These are phyloP conservation scores for Lasiodiplodia sp. DNA, from an alignment of 2,329 filamentous ascomycete species.

Conservation along the genomic window DNA sequence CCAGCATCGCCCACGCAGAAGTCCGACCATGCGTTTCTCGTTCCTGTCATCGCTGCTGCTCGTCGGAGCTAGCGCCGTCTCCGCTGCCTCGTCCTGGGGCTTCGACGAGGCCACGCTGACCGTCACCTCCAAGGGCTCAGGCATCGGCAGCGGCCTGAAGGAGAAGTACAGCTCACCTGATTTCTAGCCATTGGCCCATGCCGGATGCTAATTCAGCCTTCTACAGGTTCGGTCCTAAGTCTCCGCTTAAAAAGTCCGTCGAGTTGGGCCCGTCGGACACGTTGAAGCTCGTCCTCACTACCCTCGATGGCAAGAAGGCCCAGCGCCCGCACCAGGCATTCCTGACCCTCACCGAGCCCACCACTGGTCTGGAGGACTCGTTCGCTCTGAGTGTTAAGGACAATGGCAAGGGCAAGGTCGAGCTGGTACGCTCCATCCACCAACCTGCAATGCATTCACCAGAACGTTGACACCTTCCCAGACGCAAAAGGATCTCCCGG, in stretches of 20 bases:
- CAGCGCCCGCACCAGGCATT: conserved; percentile 96
- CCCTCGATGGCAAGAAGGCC: conserved; percentile 77
- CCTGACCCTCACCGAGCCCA: conserved; percentile 77
- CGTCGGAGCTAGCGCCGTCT: conserved; percentile 49
- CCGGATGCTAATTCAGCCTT: background rate
- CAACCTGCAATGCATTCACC: conserved; percentile 25
- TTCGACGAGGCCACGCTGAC: conserved; percentile 77
- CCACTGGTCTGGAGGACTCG: conserved; percentile 82
- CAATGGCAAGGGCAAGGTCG: conserved; percentile 82
- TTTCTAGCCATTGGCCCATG: background rate
- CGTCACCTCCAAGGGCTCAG: conserved; percentile 67
- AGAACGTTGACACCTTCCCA: conserved; percentile 47
- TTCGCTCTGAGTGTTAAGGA: conserved; percentile 87
- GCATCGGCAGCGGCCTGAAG: conserved; percentile 60
- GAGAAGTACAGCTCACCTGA: conserved; percentile 64
- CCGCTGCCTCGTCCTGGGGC: conserved; percentile 68
- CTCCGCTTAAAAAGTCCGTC: conserved; percentile 69
- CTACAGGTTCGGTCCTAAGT: conserved; percentile 54
- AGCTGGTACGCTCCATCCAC: conserved; percentile 70
- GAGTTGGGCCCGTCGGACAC: conserved; percentile 72
- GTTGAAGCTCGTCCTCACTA: conserved; percentile 82
- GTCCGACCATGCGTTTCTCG: conserved; percentile 37
- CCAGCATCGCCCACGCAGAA: conserved; percentile 18
- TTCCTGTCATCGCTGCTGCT: conserved; percentile 53
- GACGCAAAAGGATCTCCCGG: conserved; percentile 88